A percentile compares a stretch with the other conserved stretches of the same genome.
These are phyloP conservation scores for Musa acuminata DNA, from an alignment of 176 grass and related monocot genomes.

Conservation along the genomic window DNA sequence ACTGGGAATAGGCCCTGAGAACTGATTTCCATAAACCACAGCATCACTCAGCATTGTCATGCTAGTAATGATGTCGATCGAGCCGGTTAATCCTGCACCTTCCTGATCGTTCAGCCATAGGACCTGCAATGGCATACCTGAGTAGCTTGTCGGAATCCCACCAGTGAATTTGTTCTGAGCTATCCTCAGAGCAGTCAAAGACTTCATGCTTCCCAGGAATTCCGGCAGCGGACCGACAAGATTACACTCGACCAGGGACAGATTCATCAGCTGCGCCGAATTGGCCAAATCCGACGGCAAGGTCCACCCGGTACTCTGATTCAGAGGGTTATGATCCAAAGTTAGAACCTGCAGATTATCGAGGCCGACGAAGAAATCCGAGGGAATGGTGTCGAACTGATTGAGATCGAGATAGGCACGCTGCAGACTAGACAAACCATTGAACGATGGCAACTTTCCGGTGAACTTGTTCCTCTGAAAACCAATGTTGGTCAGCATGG, in stretches of 20 bases:
- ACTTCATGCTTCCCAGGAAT: slow-evolving; percentile 35
- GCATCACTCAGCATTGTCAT: slow-evolving; percentile 38
- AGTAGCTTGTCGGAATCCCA: slow-evolving; percentile 30
- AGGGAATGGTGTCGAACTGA: slow-evolving; percentile 15
- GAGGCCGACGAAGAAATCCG: slow-evolving; percentile 18
- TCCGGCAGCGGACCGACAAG: slow-evolving; percentile 39
- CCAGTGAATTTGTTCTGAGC: slow-evolving; percentile 61
- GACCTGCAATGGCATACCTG: slow-evolving; percentile 30
- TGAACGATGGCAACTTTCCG: slow-evolving; percentile 11
- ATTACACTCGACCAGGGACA: slow-evolving; percentile 32
- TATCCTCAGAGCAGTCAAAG: slow-evolving; percentile 40
- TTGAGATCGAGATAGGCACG: slow-evolving; percentile 7
- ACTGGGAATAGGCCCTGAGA: slow-evolving; percentile 53
- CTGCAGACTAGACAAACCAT: slow-evolving; percentile 9
- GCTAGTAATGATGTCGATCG: slow-evolving; percentile 37
- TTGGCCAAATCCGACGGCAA: slow-evolving; percentile 24
- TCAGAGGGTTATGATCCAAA: slow-evolving; percentile 36
- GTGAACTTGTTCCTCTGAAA: slow-evolving; percentile 5
- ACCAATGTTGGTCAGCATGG: slow-evolving; percentile 3
- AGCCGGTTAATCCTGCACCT: slow-evolving; percentile 37
- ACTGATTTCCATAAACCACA: slow-evolving; percentile 79
- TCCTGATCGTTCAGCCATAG: slow-evolving; percentile 89
- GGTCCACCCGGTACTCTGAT: slow-evolving; percentile 29
- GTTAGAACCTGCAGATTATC: not conserved
- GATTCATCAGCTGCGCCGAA: slow-evolving; percentile 33